Percentiles rank a stretch among this genome's conserved stretches.
phyloP scores from a whole-genome alignment of 768 basidiomycete species.

The Lentinula sp. region DNA sequence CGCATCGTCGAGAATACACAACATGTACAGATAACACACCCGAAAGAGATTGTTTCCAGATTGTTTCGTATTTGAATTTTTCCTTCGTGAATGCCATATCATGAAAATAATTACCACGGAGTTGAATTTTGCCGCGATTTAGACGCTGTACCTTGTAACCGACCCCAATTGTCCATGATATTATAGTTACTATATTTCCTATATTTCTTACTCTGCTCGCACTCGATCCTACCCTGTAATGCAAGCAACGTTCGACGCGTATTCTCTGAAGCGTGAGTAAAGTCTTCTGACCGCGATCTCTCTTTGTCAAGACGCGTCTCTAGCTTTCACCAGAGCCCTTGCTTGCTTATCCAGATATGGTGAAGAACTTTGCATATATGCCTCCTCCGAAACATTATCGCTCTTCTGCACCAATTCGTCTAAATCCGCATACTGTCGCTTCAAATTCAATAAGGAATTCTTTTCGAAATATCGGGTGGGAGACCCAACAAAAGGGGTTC shows the following conservation, averaged over 20 bases:
- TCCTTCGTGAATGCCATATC: too few relatives aligned
- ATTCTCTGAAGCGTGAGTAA: conserved; percentile 30
- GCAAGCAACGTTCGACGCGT: conserved; percentile 64
- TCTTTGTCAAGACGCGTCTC: conserved; percentile 12
- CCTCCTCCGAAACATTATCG: conserved; percentile 51
- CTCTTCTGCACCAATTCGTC: conserved; percentile 76
- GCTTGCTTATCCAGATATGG: conserved; percentile 78
- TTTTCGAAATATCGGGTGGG: conserved; percentile 61
- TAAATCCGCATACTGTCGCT: conserved; percentile 76
- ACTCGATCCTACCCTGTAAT: conserved; percentile 25
- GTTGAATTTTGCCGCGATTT: too few relatives aligned
- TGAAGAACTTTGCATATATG: conserved; percentile 71
- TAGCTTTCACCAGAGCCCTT: conserved; percentile 72
- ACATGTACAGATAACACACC: too few relatives aligned
- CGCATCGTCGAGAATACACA: too few relatives aligned
- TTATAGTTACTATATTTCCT: too few relatives aligned
- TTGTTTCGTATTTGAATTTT: too few relatives aligned
- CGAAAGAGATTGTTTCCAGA: too few relatives aligned
- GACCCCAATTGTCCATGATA: too few relatives aligned
- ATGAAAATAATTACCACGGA: too few relatives aligned
- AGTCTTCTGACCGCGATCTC: conserved; percentile 7
- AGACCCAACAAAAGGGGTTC: conserved; percentile 12
- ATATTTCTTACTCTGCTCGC: neutral
- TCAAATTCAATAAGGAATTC: conserved; percentile 62
- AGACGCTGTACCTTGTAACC: too few relatives aligned